phyloP scores from a whole-genome alignment of 257 asterid species.

The Solanum sejunctum region DNA sequence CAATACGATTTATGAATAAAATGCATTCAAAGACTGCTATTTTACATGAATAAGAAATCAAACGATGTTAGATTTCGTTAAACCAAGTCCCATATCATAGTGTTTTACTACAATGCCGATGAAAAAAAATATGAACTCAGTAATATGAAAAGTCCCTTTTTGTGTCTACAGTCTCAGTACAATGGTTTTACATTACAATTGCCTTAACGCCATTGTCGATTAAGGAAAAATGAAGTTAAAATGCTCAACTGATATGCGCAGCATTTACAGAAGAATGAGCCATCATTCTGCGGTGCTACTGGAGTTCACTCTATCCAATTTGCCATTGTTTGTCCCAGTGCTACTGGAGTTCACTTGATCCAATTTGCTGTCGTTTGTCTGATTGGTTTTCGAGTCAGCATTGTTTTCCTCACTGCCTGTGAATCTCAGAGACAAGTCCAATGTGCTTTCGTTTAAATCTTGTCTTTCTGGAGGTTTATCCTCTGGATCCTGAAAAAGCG shows the following conservation, averaged over 20 bases:
- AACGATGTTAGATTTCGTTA: neutral
- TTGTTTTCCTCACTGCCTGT: conserved; percentile 33
- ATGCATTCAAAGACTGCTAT: no score
- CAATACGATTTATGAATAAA: no score
- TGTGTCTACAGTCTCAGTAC: neutral
- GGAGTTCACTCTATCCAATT: conserved; percentile 5
- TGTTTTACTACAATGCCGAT: neutral
- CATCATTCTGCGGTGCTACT: neutral
- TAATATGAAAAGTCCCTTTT: neutral
- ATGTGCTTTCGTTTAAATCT: conserved; percentile 68
- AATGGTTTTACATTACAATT: neutral
- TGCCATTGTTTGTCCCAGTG: conserved; percentile 7
- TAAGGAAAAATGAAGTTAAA: neutral
- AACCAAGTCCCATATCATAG: neutral
- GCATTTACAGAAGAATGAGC: neutral
- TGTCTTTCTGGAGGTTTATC: conserved; percentile 31
- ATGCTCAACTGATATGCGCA: neutral
- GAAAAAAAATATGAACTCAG: neutral
- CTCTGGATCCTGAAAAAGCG: conserved; percentile 24
- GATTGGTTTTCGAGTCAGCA: conserved; percentile 22
- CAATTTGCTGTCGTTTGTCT: conserved; percentile 14
- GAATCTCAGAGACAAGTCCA: conserved; percentile 71
- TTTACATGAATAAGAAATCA: neutral
- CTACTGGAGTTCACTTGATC: neutral
- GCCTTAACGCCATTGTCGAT: neutral